A percentile compares a stretch with the other conserved stretches of the same genome.
Conservation (phyloP, 371 early-diverging fungal genomes). For the Syncephalastrum monosporum region DNA sequence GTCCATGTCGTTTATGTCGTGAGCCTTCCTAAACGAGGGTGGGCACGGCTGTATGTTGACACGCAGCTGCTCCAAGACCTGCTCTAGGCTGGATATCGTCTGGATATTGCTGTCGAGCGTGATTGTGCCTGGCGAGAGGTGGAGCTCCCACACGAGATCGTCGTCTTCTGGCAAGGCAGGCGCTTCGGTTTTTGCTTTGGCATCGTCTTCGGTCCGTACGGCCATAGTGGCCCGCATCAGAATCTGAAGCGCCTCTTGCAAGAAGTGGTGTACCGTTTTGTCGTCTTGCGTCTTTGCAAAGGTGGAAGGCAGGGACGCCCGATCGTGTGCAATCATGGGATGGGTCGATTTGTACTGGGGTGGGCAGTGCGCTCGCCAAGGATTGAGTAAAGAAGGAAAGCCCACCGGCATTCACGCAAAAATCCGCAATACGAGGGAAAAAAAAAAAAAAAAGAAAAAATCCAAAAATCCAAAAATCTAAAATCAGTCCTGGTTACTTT, state of each 20-base stretch:
- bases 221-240: constrained; percentile 15
- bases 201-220: not conserved
- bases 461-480: no score
- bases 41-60: constrained; percentile 42
- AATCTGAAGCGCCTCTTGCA: constrained; percentile 21
- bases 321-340: constrained; percentile 14
- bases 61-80: constrained; percentile 42
- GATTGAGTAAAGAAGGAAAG: no score
- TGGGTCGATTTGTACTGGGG: constrained; percentile 1
- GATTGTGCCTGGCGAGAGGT: constrained; percentile 40
- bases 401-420: no score
- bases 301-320: constrained; percentile 8
- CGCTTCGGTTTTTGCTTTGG: constrained; percentile 3
- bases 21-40: constrained; percentile 9
- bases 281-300: constrained; percentile 5
- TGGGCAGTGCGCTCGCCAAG: no score
- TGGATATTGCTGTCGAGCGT: constrained; percentile 48
- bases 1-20: constrained; percentile 12
- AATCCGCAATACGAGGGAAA: no score
- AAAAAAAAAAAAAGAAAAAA: no score
- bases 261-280: constrained; percentile 15
- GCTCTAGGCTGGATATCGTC: constrained; percentile 43
- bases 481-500: no score
- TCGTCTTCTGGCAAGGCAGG: constrained; percentile 5
- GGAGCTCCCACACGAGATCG: constrained; percentile 39